Base-by-base conservation (phyloP, 768 basidiomycete genomes). In the Pseudohyphozyma bogoriensis region DNA sequence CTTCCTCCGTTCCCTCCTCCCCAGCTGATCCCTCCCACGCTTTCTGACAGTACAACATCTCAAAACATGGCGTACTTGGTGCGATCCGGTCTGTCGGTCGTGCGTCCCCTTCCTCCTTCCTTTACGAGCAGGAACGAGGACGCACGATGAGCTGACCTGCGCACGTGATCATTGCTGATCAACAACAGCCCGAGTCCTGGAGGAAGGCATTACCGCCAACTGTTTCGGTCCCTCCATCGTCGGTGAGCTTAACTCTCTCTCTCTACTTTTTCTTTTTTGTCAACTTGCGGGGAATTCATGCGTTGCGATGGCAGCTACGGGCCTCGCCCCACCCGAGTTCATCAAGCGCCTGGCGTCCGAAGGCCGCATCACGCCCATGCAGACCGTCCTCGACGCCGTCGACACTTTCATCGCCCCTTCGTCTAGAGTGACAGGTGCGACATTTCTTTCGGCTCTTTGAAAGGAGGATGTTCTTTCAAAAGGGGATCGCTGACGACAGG, bases 121-220 rank as follows among this genome's bases (percentile, higher is more conserved):
- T n/a, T n/a, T n/a, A n/a, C n/a, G n/a, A n/a, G n/a, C n/a, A n/a
- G n/a, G n/a, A n/a, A n/a, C n/a, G n/a, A n/a, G n/a, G n/a, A n/a
- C n/a, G n/a, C n/a, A n/a, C n/a, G n/a, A n/a, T n/a, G n/a, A n/a
- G n/a, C n/a, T n/a, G n/a, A n/a, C n/a, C n/a, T n/a, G n/a, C n/a
- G n/a, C n/a, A n/a, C n/a, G n/a, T n/a, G n/a, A n/a, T n/a, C n/a
- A n/a, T n/a, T n/a, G n/a, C n/a, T n/a, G n/a, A n/a, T n/a, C n/a
- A n/a, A n/a, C n/a, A n/a, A n/a, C n/a, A n/a, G n/a, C 60, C 13
- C 60, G 57, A 26, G 53, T 65, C 36, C 44, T 65, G 7, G 42
- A 55, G 24, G 64, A 65, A 36, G 60, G 60, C 20, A 65, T 65
- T 50, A 65, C 64, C 4, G 57, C 61, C 59, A 65, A 65, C 59